Base-by-base conservation (phyloP, 2,329 filamentous ascomycete species). In the Talaromyces amestolkiae region DNA sequence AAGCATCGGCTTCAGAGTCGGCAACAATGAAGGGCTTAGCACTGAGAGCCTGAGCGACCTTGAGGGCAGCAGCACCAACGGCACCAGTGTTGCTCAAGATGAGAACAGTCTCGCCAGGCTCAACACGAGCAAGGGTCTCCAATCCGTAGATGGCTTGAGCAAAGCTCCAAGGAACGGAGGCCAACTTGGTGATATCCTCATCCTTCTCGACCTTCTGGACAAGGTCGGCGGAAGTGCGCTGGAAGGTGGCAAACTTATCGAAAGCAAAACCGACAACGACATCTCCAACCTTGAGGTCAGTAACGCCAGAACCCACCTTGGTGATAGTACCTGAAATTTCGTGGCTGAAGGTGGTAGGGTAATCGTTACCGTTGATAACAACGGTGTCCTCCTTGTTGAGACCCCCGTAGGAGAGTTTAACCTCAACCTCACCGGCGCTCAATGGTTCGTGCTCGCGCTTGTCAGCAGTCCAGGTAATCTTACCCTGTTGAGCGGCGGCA, bases 31-130 rank as follows among this genome's bases (percentile, higher is more conserved):
- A 54, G 10, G 51, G 51, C 37, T 67, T 45, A 19, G 31, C 75
- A 0, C 72, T 72, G 3, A 73, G 39, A 22, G 66, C 64, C 45
- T 71, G 66, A 15, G 67, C 67, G 1, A 76, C 41, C 37, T 76
- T 70, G 41, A 77, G 74, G 1, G 75, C 71, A 11, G 74, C 74
- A 17, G 71, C 58, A 17, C 76, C 76, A 8, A 77, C 67, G 15
- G 71, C 73, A 31, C 75, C 75, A 56, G 67, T 69, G 15, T 71
- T 75, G 13, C 69, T 69, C 51, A 78, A 76, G 17, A 78, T 73
- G 1, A 78, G 63, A n/a, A 78, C 67, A 15, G 69, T 69, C 69
- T 77, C 65, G 5, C 53, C 35, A 10, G 59, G 49, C 39, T 47
- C 35, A 31, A 69, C 19, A 6, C 53, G 41, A 31, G 66, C 68